Evolutionary conservation across 768 basidiomycete species (phyloP).

Genomic region (Tulasnella sp.): DNA sequence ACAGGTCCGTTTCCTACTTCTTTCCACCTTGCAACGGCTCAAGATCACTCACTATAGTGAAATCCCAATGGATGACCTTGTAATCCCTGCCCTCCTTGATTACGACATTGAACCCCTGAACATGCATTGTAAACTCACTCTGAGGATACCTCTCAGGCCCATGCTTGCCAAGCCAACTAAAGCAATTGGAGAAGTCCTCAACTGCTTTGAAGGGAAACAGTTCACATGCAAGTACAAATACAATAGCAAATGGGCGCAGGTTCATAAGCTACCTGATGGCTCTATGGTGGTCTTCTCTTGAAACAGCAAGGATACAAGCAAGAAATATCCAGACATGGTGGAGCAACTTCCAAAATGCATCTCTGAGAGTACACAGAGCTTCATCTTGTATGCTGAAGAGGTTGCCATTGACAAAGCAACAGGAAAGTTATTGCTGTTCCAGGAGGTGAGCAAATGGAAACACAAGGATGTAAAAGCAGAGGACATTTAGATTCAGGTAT

Average conservation of each 20-base stretch:
- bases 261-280: constrained; percentile 76
- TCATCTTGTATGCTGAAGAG: constrained; percentile 93
- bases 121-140: constrained; percentile 77
- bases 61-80: constrained; percentile 82
- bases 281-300: constrained; percentile 85
- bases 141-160: constrained; percentile 89
- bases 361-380: constrained; percentile 70
- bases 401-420: constrained; percentile 85
- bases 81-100: constrained; percentile 80
- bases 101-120: constrained; percentile 59
- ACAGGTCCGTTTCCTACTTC: constrained; percentile 47
- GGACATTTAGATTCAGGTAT: constrained; percentile 94
- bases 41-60: constrained; percentile 62
- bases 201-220: constrained; percentile 86
- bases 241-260: constrained; percentile 95
- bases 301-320: constrained; percentile 98
- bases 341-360: constrained; percentile 89
- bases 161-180: constrained; percentile 99
- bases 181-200: constrained; percentile 93
- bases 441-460: constrained; percentile 88
- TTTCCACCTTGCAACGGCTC: neutral
- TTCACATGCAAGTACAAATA: constrained; percentile 99
- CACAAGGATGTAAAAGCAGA: constrained; percentile 97
- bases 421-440: constrained; percentile 90
- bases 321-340: constrained; percentile 95